Base-by-base conservation (phyloP, 495 filamentous ascomycete genomes). In the Neurospora discreta region DNA sequence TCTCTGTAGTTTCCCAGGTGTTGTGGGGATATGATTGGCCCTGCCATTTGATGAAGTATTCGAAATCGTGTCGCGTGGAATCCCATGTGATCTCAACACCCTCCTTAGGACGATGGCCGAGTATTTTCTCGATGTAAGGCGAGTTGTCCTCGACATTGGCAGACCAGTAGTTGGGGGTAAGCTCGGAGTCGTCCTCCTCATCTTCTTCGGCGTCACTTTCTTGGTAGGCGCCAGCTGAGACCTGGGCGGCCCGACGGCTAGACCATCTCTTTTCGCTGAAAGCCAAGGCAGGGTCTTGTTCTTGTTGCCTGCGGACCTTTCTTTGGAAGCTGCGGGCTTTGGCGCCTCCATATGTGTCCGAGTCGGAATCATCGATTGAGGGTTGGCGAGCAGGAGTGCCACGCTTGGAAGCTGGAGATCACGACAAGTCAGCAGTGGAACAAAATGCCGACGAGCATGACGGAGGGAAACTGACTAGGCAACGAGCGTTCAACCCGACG, bases 31-130 rank as follows among this genome's bases (percentile, higher is more conserved):
- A 92, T 30, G 95, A 96, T 81, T 93, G 91, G 73, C 89, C 91
- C 80, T 97, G 93, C 95, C 95, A 99, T 85, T 99, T 99, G 76
- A 99, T 94, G 78, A 90, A 93, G 79, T 93, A 99, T 72, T 97
- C 92, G 73, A 93, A 98, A 75, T 97, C 92, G 70, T 93, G 88
- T 73, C 92, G 91, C 26, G 85, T 86, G 44, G 88, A 73, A 70
- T 89, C 84, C n/a, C 80, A 77, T 26, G 85, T 82, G 39, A 88
- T 80, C 77, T 87, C 88, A 36, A 87, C 84, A 65, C 86, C 93
- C 42, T 92, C 90, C 78, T 89, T 92, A 13, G 90, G 81, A 41
- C 92, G 88, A 78, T 98, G 93, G 73, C 97, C 91, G 65, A 98
- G 87, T 69, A 98, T 90, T 68, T 91, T 87, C 75, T 99, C 96